Percentiles rank a stretch among this genome's conserved stretches.
phyloP scores from a whole-genome alignment of 768 basidiomycete genomes.

The Lentinula lateritia region DNA sequence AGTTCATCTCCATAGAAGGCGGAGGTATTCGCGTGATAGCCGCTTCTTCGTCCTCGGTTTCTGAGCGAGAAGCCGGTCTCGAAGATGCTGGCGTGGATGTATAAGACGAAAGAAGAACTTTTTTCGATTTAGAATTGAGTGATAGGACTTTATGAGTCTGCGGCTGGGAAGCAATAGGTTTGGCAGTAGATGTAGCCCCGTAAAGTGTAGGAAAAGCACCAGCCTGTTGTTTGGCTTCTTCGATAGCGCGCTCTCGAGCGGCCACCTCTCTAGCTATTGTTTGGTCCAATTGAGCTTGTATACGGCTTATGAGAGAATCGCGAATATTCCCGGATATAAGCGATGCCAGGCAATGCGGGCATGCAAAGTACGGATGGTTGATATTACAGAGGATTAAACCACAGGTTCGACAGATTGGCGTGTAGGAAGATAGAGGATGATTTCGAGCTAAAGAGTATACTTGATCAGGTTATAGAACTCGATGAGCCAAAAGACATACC shows the following conservation, averaged over 20 bases:
- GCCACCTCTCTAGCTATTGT: slow-evolving; percentile 42
- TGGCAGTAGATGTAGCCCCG: slow-evolving; percentile 9
- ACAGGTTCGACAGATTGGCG: slow-evolving; percentile 49
- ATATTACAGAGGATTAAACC: slow-evolving; percentile 59
- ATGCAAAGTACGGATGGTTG: slow-evolving; percentile 48
- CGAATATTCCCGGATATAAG: slow-evolving; percentile 31
- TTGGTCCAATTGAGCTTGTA: slow-evolving; percentile 39
- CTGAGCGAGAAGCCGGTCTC: slow-evolving; percentile 28
- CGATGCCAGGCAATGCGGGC: slow-evolving; percentile 44
- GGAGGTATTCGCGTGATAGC: slow-evolving; percentile 34
- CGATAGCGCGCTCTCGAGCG: slow-evolving; percentile 38
- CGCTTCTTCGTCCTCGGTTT: slow-evolving; percentile 26
- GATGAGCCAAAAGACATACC: slow-evolving; percentile 27
- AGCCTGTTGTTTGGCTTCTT: slow-evolving; percentile 42
- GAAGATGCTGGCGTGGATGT: slow-evolving; percentile 25
- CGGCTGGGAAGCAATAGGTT: slow-evolving; percentile 18
- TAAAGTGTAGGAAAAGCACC: slow-evolving; percentile 61
- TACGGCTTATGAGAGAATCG: slow-evolving; percentile 29
- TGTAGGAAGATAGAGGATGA: slow-evolving; percentile 54
- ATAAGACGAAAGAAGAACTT: slow-evolving; percentile 50
- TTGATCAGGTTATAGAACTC: background rate
- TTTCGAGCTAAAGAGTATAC: slow-evolving; percentile 36
- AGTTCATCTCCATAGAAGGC: slow-evolving; percentile 30
- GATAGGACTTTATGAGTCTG: slow-evolving; percentile 58
- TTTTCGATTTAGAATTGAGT: slow-evolving; percentile 45